A percentile compares a stretch with the other conserved stretches of the same genome.
These are phyloP conservation scores for Vaccinium myrtillus DNA, from an alignment of 148 eudicot species.

Conservation along the genomic window DNA sequence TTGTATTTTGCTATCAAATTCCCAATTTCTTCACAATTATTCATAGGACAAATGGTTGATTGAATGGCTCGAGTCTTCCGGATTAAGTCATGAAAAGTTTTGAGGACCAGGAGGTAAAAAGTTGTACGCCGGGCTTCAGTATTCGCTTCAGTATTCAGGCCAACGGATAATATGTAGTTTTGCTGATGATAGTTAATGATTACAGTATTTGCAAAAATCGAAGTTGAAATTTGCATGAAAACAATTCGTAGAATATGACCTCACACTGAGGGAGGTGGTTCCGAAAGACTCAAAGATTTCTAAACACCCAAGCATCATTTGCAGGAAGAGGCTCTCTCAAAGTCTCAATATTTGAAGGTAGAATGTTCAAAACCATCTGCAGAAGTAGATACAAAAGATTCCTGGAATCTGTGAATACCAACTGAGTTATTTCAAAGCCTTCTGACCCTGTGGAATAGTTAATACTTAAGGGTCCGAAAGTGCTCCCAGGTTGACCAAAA, in stretches of 20 bases:
- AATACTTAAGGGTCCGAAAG: neutral
- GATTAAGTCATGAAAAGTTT: neutral
- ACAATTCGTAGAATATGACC: neutral
- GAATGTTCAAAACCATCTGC: constrained; percentile 82
- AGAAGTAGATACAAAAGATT: constrained; percentile 78
- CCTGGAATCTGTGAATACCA: constrained; percentile 94
- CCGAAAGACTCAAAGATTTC: neutral
- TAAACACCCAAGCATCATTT: constrained; percentile 25
- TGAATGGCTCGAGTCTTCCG: neutral
- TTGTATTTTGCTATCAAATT: neutral
- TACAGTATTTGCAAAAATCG: neutral
- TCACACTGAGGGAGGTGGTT: neutral
- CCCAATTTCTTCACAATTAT: neutral
- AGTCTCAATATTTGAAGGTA: constrained; percentile 70
- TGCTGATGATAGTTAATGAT: neutral
- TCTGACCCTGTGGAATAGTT: constrained; percentile 67
- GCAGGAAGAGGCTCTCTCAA: constrained; percentile 48
- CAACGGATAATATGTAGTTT: neutral
- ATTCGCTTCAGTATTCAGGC: neutral
- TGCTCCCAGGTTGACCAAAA: neutral
- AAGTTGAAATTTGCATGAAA: neutral
- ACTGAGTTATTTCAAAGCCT: constrained; percentile 82
- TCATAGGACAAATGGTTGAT: neutral
- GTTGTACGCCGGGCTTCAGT: neutral
- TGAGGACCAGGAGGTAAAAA: neutral